Evolutionary conservation across 1,284 basidiomycete genomes (phyloP).

Genomic region (Athelia sp.): DNA sequence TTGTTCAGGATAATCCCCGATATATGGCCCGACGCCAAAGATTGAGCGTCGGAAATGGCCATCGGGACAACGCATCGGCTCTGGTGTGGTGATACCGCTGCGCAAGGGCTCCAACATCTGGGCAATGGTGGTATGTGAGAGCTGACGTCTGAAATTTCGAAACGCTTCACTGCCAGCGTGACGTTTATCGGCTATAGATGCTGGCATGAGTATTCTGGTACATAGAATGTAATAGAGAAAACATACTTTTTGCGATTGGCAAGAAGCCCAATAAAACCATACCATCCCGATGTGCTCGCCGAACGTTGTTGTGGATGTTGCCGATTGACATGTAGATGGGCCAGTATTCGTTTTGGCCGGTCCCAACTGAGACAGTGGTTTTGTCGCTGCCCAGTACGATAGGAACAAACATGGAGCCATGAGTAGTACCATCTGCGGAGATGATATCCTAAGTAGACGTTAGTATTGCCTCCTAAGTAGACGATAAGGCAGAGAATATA

Average conservation of each 20-base stretch:
- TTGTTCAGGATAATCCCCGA: constrained; percentile 33
- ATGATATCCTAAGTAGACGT: constrained; percentile 11
- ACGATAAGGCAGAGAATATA: background rate
- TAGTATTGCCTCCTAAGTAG: too few relatives aligned
- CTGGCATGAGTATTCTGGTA: constrained; percentile 1
- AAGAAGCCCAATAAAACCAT: constrained; percentile 23
- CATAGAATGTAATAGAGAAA: background rate
- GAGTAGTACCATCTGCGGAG: background rate
- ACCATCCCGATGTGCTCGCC: constrained; percentile 18
- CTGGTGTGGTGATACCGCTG: constrained; percentile 20
- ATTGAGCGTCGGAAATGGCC: constrained; percentile 22
- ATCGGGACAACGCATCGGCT: constrained; percentile 21
- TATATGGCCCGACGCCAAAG: constrained; percentile 27
- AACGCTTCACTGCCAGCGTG: constrained; percentile 15
- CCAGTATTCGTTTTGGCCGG: constrained; percentile 27
- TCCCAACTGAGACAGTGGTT: constrained; percentile 27
- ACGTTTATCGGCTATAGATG: background rate
- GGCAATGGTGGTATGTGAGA: constrained; percentile 21
- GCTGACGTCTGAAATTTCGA: constrained; percentile 19
- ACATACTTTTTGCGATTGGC: constrained; percentile 27
- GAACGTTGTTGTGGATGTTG: constrained; percentile 17
- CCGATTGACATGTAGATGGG: constrained; percentile 24
- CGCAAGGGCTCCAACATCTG: constrained; percentile 16
- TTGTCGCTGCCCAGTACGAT: constrained; percentile 30
- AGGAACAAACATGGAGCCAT: constrained; percentile 12